Percentiles rank a stretch among this genome's conserved stretches.
These are phyloP conservation scores for Ampelomyces quisqualis DNA, from an alignment of 2,329 filamentous ascomycete genomes.

Conservation along the genomic window DNA sequence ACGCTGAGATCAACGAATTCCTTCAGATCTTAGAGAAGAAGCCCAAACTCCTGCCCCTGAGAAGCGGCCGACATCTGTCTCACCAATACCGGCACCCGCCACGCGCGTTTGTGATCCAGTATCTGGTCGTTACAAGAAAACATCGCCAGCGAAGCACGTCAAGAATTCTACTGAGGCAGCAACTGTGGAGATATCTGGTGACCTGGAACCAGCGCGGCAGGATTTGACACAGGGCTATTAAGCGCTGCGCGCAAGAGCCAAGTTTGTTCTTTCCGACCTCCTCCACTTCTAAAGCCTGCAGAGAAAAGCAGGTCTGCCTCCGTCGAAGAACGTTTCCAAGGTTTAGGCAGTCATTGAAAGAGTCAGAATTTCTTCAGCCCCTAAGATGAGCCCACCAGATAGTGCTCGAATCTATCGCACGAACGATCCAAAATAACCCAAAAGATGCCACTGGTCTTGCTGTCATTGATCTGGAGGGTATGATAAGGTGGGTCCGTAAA, in stretches of 20 bases:
- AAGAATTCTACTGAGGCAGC: not conserved
- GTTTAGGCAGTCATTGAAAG: conserved; percentile 25
- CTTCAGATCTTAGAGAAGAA: conserved; percentile 25
- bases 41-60: conserved; percentile 20
- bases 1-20: conserved; percentile 27
- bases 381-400: conserved; percentile 9
- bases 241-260: conserved; percentile 26
- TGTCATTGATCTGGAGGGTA: conserved; percentile 30
- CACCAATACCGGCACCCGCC: conserved; percentile 1
- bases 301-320: conserved; percentile 22
- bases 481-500: conserved; percentile 24
- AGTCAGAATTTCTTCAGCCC: not conserved
- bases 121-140: conserved; percentile 13
- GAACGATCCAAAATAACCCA: conserved; percentile 21
- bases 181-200: conserved; percentile 9
- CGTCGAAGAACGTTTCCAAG: conserved; percentile 20
- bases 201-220: conserved; percentile 25
- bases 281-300: conserved; percentile 30
- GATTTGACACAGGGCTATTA: conserved; percentile 30
- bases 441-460: conserved; percentile 23
- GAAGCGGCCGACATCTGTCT: not conserved
- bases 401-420: conserved; percentile 28
- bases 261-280: conserved; percentile 24
- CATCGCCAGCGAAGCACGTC: not conserved
- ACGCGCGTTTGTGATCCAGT: conserved; percentile 16